These are phyloP conservation scores for Senecio squalidus DNA, from an alignment of 140 eudicot genomes.

Conservation along the genomic window DNA sequence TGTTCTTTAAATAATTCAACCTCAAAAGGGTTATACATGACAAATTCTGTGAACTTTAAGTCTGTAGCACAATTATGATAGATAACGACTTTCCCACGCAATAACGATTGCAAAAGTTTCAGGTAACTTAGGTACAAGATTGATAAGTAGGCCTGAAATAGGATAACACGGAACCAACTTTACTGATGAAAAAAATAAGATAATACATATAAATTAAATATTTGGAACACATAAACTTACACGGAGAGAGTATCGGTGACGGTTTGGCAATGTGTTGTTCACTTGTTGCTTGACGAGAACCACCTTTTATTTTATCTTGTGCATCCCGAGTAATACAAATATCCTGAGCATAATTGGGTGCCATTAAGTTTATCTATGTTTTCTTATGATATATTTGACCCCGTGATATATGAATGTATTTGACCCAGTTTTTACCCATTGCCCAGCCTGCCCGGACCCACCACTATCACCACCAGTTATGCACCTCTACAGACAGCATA, in stretches of 20 bases:
- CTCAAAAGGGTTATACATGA: slow-evolving; percentile 59
- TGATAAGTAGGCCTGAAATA: slow-evolving; percentile 72
- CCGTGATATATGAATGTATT: no score
- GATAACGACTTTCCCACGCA: slow-evolving; percentile 65
- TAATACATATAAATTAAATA: not conserved
- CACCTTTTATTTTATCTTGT: slow-evolving; percentile 19
- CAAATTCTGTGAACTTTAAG: slow-evolving; percentile 67
- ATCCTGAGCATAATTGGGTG: slow-evolving; percentile 43
- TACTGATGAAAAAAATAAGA: not conserved
- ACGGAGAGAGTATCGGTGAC: slow-evolving; percentile 67
- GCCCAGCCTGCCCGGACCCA: no score
- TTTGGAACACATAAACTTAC: slow-evolving; percentile 55
- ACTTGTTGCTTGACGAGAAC: slow-evolving; percentile 19
- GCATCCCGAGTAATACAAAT: slow-evolving; percentile 48
- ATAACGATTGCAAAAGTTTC: slow-evolving; percentile 42
- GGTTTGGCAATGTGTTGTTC: slow-evolving; percentile 75
- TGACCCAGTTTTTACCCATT: no score
- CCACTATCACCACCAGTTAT: not conserved
- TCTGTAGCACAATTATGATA: slow-evolving; percentile 68
- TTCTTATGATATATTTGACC: no score
- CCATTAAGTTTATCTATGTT: not conserved
- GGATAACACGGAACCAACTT: slow-evolving; percentile 5
- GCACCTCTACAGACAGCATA: no score
- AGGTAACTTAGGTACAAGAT: slow-evolving; percentile 68
- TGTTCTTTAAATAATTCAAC: slow-evolving; percentile 10